phyloP scores from a whole-genome alignment of 2,329 filamentous ascomycete genomes.

The Talaromyces sp. region DNA sequence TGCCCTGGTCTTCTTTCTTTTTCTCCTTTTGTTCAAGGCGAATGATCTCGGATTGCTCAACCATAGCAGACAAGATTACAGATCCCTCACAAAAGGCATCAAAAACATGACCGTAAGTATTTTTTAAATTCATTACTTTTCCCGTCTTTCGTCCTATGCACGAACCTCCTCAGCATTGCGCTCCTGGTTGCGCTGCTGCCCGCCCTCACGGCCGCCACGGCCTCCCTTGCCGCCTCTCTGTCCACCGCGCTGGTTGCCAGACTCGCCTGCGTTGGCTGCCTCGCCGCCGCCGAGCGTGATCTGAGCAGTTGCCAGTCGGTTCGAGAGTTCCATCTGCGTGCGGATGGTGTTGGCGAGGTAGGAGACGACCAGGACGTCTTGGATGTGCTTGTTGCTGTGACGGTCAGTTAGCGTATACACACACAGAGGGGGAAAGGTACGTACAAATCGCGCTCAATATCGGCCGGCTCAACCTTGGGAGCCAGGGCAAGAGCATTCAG shows the following conservation, averaged over 20 bases:
- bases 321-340: conserved; percentile 96
- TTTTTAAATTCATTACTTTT: conserved; percentile 2
- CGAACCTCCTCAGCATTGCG: conserved; percentile 33
- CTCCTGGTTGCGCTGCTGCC: conserved; percentile 36
- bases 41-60: neutral
- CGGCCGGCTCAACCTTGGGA: conserved; percentile 84
- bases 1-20: conserved; percentile 16
- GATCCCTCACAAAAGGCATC: conserved; percentile 2
- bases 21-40: conserved; percentile 13
- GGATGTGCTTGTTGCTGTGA: conserved; percentile 89
- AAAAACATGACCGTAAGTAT: conserved; percentile 17
- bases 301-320: conserved; percentile 79
- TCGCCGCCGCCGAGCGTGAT: conserved; percentile 55
- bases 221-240: conserved; percentile 41
- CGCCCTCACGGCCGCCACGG: conserved; percentile 23
- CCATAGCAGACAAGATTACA: conserved; percentile 20
- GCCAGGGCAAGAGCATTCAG: conserved; percentile 89
- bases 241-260: conserved; percentile 21
- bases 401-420: neutral
- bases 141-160: conserved; percentile 23
- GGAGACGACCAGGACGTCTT: conserved; percentile 96
- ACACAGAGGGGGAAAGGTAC: conserved; percentile 22
- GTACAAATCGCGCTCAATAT: conserved; percentile 92
- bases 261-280: conserved; percentile 20
- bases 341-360: conserved; percentile 98